Evolutionary conservation across 1,284 basidiomycete genomes (phyloP).

Genomic region (Vanrija pseudolonga): DNA sequence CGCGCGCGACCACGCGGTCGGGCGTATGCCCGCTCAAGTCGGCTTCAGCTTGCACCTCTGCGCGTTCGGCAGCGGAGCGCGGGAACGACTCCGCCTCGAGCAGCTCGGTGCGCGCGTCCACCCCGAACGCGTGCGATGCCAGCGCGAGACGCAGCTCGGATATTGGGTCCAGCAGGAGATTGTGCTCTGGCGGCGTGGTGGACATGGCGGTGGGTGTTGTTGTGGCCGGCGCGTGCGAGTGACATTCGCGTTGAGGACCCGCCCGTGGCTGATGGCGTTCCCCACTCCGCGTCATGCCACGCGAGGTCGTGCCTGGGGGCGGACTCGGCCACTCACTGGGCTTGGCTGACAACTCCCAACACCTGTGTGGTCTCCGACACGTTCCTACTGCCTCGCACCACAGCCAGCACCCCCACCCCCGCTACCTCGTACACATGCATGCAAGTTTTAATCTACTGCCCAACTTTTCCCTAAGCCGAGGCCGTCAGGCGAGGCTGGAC

Average conservation of each 20-base stretch:
- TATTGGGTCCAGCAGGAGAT: conserved; percentile 39
- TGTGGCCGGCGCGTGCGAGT: no score
- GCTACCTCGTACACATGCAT: conserved; percentile 10
- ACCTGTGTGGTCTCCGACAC: not conserved
- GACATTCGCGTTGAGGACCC: not conserved
- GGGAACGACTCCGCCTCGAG: conserved; percentile 28
- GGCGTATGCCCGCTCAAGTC: conserved; percentile 4
- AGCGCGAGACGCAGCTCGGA: conserved; percentile 33
- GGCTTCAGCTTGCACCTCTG: conserved; percentile 10
- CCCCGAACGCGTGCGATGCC: conserved; percentile 30
- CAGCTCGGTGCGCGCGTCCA: conserved; percentile 11
- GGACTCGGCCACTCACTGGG: no score
- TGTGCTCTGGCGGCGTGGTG: conserved; percentile 15
- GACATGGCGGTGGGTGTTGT: not conserved
- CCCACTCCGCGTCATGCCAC: no score
- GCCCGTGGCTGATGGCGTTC: not conserved
- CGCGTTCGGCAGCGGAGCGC: conserved; percentile 21
- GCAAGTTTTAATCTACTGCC: not conserved
- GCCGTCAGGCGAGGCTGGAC: conserved; percentile 24
- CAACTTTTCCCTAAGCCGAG: conserved; percentile 2
- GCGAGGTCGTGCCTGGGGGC: no score
- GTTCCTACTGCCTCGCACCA: not conserved
- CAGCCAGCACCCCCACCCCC: not conserved
- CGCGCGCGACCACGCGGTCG: conserved; percentile 21
- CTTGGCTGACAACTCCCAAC: not conserved